phyloP scores from a whole-genome alignment of 805 yeast genomes.

The Pichia pseudocactophila region DNA sequence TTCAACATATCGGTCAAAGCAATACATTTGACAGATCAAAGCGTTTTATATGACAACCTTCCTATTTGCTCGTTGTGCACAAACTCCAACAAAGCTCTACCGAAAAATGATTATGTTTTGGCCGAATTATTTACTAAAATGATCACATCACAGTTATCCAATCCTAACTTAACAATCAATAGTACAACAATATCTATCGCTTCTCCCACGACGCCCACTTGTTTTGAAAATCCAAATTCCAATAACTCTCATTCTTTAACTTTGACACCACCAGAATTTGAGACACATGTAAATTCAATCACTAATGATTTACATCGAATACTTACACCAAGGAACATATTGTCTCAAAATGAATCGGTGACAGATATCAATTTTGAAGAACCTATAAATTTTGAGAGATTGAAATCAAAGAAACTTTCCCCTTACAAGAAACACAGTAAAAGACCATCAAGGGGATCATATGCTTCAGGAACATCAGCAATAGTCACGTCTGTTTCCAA shows the following conservation, averaged over 20 bases:
- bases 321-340: too few relatives aligned
- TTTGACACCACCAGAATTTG: constrained; percentile 2
- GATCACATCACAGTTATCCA: neutral
- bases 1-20: constrained; percentile 8
- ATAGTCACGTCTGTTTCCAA: constrained; percentile 25
- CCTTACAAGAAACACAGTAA: constrained; percentile 14
- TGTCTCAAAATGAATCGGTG: too few relatives aligned
- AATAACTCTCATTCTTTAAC: neutral
- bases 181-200: neutral
- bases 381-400: neutral
- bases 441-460: constrained; percentile 28
- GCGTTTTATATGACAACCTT: constrained; percentile 12
- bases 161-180: neutral
- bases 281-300: too few relatives aligned
- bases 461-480: constrained; percentile 26
- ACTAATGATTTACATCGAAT: too few relatives aligned
- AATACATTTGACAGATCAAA: constrained; percentile 2
- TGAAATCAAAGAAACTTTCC: neutral
- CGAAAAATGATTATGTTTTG: constrained; percentile 13
- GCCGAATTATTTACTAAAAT: constrained; percentile 17
- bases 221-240: constrained; percentile 1
- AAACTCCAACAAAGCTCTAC: constrained; percentile 15
- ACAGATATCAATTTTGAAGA: too few relatives aligned
- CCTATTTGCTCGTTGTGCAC: constrained; percentile 23
- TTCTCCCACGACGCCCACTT: constrained; percentile 1